Base-by-base conservation (phyloP, 2,329 filamentous ascomycete genomes). In the Kalmusia sp. region DNA sequence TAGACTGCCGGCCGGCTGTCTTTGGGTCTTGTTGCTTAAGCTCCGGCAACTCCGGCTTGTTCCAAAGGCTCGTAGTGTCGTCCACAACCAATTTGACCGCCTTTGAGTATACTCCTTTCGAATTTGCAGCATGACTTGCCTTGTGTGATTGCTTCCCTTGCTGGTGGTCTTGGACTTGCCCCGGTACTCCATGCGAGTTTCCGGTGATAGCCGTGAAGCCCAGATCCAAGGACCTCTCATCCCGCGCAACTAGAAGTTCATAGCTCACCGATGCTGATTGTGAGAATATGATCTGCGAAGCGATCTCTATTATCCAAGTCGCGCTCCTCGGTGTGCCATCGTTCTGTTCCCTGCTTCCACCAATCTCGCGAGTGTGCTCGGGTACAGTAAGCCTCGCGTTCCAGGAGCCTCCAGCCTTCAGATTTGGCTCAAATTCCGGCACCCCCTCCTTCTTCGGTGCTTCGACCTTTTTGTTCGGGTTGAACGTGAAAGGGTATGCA, bases 281-380 rank as follows among this genome's bases (percentile, higher is more conserved):
- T 2, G 95, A 98, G 73, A 99, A 99, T 41, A 99, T 86, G 57
- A 98, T 90, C 75, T 99, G 95, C 14, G 92, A 96, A 31, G 91
- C 81, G 38, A 99, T 85, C 76, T 99, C 95, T 39, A 99, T 85
- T 49, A 97, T 81, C 95, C 95, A 99, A 19, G 87, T 89, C 49
- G 89, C 86, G 56, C 83, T 88, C 46, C 82, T 79, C 21, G 81
- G 79, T 6, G 73, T 77, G 15, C 64, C 62, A 6, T 65, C 52
- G 14, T 41, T 64, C 28, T 75, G 45, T 80, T 69, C 60, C 30
- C 65, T 80, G 48, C 73, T 75, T 33, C 71, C 76, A 6, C 88
- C 88, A 15, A 79, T 84, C 69, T 88, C 84, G 41, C 91, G 83
- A 54, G 95, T 88, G 58, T 88, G 80, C 49, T 93, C 88, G 0